phyloP scores from a whole-genome alignment of 345 rosid genomes.

The Rhizophora mangle region DNA sequence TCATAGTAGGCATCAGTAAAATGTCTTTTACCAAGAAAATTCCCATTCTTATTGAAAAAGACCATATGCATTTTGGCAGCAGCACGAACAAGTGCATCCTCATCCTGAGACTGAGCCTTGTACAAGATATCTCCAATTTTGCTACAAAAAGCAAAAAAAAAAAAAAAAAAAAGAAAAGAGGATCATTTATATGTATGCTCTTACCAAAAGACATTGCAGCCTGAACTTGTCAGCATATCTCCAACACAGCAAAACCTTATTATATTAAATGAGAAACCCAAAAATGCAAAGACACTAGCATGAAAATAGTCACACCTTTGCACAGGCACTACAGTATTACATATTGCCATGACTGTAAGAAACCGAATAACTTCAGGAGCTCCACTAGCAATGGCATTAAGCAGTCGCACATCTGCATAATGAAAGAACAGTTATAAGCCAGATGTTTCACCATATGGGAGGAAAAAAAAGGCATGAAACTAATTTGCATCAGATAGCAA shows the following conservation, averaged over 20 bases:
- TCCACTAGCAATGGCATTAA: conserved; percentile 66
- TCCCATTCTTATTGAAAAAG: conserved; percentile 61
- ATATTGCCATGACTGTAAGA: conserved; percentile 90
- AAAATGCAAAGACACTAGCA: not conserved
- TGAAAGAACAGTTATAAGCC: conserved; percentile 18
- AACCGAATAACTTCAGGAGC: conserved; percentile 77
- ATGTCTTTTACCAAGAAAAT: conserved; percentile 59
- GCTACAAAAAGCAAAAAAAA: conserved; percentile 35
- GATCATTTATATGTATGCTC: conserved; percentile 1
- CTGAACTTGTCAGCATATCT: not conserved
- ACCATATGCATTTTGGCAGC: conserved; percentile 86
- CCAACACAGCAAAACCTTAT: not conserved
- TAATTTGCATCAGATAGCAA: not conserved
- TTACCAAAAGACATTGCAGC: not conserved
- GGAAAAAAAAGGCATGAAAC: not conserved
- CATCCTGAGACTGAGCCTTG: conserved; percentile 98
- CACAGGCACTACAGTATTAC: conserved; percentile 89
- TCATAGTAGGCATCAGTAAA: conserved; percentile 16
- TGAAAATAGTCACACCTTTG: conserved; percentile 49
- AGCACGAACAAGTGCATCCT: conserved; percentile 96
- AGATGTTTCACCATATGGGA: not conserved
- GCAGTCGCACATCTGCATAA: conserved; percentile 58
- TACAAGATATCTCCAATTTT: conserved; percentile 74
- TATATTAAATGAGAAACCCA: not conserved
- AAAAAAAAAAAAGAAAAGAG: conserved; percentile 4